Evolutionary conservation across 495 filamentous ascomycete genomes (phyloP).

Genomic region (Aspergillus haitiensis): DNA sequence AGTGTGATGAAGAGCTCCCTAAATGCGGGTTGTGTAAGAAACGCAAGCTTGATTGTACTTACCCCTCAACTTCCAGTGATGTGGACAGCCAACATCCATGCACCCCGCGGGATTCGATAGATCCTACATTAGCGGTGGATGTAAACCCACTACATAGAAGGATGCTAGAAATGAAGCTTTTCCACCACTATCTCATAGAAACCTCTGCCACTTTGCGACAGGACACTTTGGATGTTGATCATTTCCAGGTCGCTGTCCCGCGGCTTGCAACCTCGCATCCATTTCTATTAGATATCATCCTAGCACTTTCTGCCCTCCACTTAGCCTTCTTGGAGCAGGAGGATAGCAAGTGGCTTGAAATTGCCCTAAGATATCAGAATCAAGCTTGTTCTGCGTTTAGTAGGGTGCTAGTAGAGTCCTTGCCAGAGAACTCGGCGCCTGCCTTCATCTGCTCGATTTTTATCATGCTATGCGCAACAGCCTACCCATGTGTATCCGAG

Average conservation of each 20-base stretch:
- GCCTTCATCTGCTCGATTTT: constrained; percentile 45
- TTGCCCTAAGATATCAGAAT: constrained; percentile 39
- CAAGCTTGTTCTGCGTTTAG: constrained; percentile 38
- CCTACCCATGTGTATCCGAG: constrained; percentile 36
- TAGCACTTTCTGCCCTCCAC: constrained; percentile 50
- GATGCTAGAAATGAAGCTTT: constrained; percentile 41
- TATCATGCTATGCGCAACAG: constrained; percentile 40
- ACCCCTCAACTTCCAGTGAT: constrained; percentile 32
- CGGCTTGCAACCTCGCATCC: constrained; percentile 44
- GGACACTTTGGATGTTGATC: constrained; percentile 31
- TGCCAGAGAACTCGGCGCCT: constrained; percentile 31
- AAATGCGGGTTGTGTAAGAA: constrained; percentile 40
- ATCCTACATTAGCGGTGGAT: constrained; percentile 11
- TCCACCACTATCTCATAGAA: constrained; percentile 42
- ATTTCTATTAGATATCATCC: constrained; percentile 48
- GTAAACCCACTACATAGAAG: constrained; percentile 27
- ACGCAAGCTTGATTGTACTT: constrained; percentile 39
- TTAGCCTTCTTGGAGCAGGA: constrained; percentile 38
- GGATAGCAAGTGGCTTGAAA: constrained; percentile 37
- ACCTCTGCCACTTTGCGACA: constrained; percentile 35
- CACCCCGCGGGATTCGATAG: constrained; percentile 26
- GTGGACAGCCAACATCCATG: constrained; percentile 30
- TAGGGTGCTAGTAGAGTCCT: constrained; percentile 30
- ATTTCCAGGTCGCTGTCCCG: constrained; percentile 46
- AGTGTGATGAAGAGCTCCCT: constrained; percentile 43